phyloP scores from a whole-genome alignment of 306 rosid genomes.

The Prunus armeniaca region DNA sequence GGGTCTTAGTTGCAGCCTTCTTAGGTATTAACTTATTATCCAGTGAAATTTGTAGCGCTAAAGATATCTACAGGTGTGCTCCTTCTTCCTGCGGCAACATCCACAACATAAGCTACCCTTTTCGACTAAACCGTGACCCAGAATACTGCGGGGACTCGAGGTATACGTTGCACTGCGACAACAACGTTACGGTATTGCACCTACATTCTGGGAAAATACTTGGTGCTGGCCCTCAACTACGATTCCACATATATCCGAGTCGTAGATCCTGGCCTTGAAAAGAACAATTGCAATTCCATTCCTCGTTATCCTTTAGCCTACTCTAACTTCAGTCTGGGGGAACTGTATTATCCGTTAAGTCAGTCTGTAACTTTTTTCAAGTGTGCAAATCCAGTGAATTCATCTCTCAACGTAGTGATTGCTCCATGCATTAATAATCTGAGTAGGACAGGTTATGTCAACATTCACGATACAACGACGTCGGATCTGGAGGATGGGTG shows the following conservation, averaged over 20 bases:
- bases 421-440: not conserved
- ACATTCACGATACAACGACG: not conserved
- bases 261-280: conserved; percentile 12
- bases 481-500: not conserved
- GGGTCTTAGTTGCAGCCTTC: not conserved
- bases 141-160: not conserved
- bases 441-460: not conserved
- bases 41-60: not conserved
- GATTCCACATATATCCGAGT: conserved; percentile 21
- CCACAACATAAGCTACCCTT: conserved; percentile 6
- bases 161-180: not conserved
- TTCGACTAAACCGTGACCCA: not conserved
- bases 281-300: not conserved
- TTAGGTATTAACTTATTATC: not conserved
- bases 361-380: not conserved
- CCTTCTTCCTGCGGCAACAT: conserved; percentile 18
- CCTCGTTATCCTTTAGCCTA: not conserved
- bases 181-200: conserved; percentile 6
- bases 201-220: not conserved
- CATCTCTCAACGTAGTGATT: not conserved
- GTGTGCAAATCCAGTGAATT: not conserved
- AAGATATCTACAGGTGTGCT: no score
- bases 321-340: not conserved
- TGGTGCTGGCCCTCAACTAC: conserved; percentile 7
- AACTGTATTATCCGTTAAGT: not conserved